Conservation (phyloP, 371 early-diverging fungal species). For the Sporodiniella umbellata region DNA sequence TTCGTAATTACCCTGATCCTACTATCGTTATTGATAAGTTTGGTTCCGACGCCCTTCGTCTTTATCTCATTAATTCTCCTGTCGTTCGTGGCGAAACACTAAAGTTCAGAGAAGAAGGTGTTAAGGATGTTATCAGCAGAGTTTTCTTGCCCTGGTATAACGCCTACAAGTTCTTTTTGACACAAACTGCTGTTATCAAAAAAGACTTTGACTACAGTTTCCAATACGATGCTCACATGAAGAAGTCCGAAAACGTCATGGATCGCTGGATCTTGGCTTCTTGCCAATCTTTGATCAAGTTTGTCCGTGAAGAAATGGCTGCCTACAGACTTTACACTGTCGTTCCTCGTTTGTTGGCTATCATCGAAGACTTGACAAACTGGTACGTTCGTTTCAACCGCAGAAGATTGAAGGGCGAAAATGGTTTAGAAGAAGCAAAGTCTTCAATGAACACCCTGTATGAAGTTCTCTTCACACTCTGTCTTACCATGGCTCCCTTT, state of each 20-base stretch:
- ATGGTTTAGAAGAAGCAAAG: conserved; percentile 81
- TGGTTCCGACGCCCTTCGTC: conserved; percentile 98
- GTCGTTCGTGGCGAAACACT: conserved; percentile 99
- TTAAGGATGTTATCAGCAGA: conserved; percentile 93
- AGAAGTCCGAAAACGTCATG: conserved; percentile 88
- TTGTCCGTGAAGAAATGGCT: conserved; percentile 90
- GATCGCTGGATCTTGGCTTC: conserved; percentile 97
- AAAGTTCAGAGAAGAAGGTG: conserved; percentile 98
- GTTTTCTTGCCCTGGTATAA: conserved; percentile 99
- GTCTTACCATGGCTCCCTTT: conserved; percentile 97
- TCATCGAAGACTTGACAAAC: conserved; percentile 98
- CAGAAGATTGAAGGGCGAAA: conserved; percentile 94
- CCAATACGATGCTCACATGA: conserved; percentile 64
- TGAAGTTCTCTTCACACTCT: conserved; percentile 91
- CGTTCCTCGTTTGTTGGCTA: conserved; percentile 83
- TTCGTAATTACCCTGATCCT: conserved; percentile 99
- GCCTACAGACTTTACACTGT: conserved; percentile 98
- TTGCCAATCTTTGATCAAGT: conserved; percentile 89
- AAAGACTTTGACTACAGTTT: conserved; percentile 84
- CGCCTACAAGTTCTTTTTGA: conserved; percentile 95
- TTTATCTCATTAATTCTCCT: conserved; percentile 99
- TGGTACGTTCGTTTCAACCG: conserved; percentile 99
- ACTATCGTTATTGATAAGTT: conserved; percentile 81
- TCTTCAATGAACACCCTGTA: conserved; percentile 90
- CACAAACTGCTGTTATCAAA: conserved; percentile 86